Base-by-base conservation (phyloP, 148 eudicot species). In the Cornus kousa region DNA sequence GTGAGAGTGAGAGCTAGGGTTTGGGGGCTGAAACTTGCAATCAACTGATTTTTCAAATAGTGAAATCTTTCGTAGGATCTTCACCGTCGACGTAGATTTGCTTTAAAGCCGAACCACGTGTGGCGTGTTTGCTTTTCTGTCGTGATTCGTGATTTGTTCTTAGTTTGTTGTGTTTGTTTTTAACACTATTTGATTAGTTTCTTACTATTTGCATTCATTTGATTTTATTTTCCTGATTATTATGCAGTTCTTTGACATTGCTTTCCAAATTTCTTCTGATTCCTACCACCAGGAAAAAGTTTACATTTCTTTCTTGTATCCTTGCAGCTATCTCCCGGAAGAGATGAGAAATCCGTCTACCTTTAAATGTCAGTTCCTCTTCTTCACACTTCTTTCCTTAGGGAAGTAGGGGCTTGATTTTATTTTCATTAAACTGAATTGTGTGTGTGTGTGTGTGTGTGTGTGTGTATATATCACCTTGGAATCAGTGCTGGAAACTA, bases 321-420 rank as follows among this genome's bases (percentile, higher is more conserved):
- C 74, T 82, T 79, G 83, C 92, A 94, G 99, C 79, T 91, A 92
- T 85, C 85, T 97, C 53, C 99, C 99, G 14, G 93, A 94, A 86
- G 99, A 97, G 97, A 94, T 97, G 98, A 91, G 98, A 83, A 87
- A 97, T 81, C 97, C 99, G n/a, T 80, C 86, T 24, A 88, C 97
- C 67, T 97, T 97, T 81, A 97, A 92, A 86, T 94, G 99, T 97
- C 62, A 91, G 98, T 88, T 71, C 80, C 77, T 79, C 77, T 79
- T 64, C 40, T 68, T 81, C 40, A 73, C 72, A 13, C 12, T 68
- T 59, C 11, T 75, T 23, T 10, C 72, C 4, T 33, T 33, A 2
- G 39, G 12, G 46, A 60, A 71, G 53, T 31, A 11, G 6, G 73
- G 73, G 53, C 32, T 67, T 67, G 62, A 62, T 50, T 48, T 23